These are phyloP conservation scores for Colletotrichum magnum DNA, from an alignment of 2,329 filamentous ascomycete species.

Conservation along the genomic window DNA sequence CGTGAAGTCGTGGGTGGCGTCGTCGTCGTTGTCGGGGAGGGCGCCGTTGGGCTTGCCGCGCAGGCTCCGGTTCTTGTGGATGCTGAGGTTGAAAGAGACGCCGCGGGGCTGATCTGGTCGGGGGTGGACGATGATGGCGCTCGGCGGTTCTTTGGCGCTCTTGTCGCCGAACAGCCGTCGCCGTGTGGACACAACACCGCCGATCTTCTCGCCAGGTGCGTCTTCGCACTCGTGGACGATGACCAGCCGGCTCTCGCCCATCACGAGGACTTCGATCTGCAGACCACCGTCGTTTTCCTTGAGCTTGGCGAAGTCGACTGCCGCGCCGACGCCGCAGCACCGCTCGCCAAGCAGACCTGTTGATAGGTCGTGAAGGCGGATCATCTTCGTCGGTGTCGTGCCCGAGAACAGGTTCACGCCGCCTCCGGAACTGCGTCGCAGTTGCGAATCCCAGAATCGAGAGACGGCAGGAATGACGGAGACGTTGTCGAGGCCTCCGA, in stretches of 20 bases:
- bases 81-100: conserved; percentile 66
- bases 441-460: conserved; percentile 73
- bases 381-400: conserved; percentile 68
- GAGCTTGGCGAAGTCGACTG: conserved; percentile 53
- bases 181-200: conserved; percentile 50
- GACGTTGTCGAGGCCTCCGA: conserved; percentile 69
- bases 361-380: conserved; percentile 66
- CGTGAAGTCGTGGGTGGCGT: conserved; percentile 42
- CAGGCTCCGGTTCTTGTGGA: conserved; percentile 50
- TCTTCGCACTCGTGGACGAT: conserved; percentile 68
- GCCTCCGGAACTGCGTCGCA: conserved; percentile 64
- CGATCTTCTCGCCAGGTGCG: conserved; percentile 58
- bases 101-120: conserved; percentile 55
- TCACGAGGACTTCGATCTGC: conserved; percentile 67
- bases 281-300: conserved; percentile 56
- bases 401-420: conserved; percentile 70
- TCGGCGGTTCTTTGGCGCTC: conserved; percentile 56
- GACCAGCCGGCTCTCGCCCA: conserved; percentile 69
- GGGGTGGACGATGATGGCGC: conserved; percentile 70
- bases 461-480: conserved; percentile 69
- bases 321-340: conserved; percentile 65
- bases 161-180: conserved; percentile 47
- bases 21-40: conserved; percentile 34
- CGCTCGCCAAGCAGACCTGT: conserved; percentile 70
- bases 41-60: conserved; percentile 21